Base-by-base conservation (phyloP, 2,329 filamentous ascomycete genomes). In the Colletotrichum chlorophyti region DNA sequence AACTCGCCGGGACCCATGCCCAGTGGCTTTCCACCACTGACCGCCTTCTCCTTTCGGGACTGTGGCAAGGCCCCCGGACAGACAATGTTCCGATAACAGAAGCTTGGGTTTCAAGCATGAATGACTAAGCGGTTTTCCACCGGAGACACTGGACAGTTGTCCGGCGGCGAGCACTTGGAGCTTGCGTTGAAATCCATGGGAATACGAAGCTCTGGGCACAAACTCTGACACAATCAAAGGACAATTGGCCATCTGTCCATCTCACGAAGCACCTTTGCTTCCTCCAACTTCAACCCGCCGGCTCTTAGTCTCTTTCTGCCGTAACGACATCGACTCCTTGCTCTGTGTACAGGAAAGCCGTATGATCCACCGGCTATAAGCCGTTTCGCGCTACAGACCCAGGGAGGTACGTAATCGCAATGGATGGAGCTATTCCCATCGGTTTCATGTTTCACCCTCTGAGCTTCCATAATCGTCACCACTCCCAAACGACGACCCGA, bases 121-220 rank as follows among this genome's bases (percentile, higher is more conserved):
- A 17, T 60, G 58, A 60, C 58, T 60, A 60, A 60, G 58, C 58
- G 5, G 24, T 49, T 45, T 45, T n/a, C n/a, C n/a, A n/a, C n/a
- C n/a, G n/a, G n/a, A n/a, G n/a, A n/a, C n/a, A n/a, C n/a, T 41
- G 58, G 58, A 61, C 58, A 61, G 48, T 45, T 61, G 53, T 61
- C 50, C 53, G 48, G 50, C 21, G n/a, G 48, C 37, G 15, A 49
- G 53, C 14, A 34, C n/a, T n/a, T n/a, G 41, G 43, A 53, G 54
- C 59, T 58, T n/a, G n/a, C n/a, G n/a, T n/a, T n/a, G n/a, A n/a
- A n/a, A n/a, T n/a, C 38, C 32, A 37, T 29, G 26, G 17, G 14
- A 26, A 40, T 35, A 24, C 46, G 45, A 58, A 60, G 58, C 41
- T 58, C 26, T 15, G 24, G 11, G 40, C n/a, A n/a, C n/a, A n/a